Evolutionary conservation across 208 protist species (phyloP).

Genomic region (Trypanosoma brucei): DNA sequence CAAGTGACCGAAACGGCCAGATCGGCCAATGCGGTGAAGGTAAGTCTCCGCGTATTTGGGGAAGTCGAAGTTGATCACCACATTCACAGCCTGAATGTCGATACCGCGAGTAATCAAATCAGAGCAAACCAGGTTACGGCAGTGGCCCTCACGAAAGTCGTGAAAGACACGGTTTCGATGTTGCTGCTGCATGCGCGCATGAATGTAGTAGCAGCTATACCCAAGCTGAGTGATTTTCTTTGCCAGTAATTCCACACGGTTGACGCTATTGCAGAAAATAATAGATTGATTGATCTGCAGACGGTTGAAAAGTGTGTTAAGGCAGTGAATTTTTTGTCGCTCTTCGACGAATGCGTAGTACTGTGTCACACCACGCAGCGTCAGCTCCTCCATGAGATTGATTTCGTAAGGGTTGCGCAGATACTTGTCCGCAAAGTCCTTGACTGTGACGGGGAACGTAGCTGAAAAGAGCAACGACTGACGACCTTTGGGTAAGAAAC

Average conservation of each 20-base stretch:
- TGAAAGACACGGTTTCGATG: conserved; percentile 99
- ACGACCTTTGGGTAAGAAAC: conserved; percentile 77
- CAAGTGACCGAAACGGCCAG: conserved; percentile 96
- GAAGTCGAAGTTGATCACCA: conserved; percentile 99
- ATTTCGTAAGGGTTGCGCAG: conserved; percentile 97
- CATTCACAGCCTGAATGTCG: conserved; percentile 99
- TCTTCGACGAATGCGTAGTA: conserved; percentile 99
- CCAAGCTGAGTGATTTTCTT: conserved; percentile 99
- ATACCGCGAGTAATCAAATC: conserved; percentile 99
- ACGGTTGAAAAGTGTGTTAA: conserved; percentile 98
- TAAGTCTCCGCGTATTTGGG: conserved; percentile 98
- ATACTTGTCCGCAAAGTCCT: conserved; percentile 92
- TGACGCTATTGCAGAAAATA: conserved; percentile 99
- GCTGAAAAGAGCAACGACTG: conserved; percentile 99
- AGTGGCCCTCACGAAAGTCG: conserved; percentile 97
- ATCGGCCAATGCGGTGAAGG: conserved; percentile 96
- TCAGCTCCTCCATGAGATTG: conserved; percentile 99
- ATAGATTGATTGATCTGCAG: conserved; percentile 99
- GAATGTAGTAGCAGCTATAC: conserved; percentile 99
- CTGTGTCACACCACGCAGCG: conserved; percentile 98
- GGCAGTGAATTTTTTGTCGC: conserved; percentile 98
- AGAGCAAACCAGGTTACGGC: conserved; percentile 98
- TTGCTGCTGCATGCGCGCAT: conserved; percentile 98
- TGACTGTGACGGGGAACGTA: conserved; percentile 97
- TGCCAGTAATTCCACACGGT: conserved; percentile 98